Evolutionary conservation across 805 yeast species (phyloP).

Genomic region (Ogataea kodamae): DNA sequence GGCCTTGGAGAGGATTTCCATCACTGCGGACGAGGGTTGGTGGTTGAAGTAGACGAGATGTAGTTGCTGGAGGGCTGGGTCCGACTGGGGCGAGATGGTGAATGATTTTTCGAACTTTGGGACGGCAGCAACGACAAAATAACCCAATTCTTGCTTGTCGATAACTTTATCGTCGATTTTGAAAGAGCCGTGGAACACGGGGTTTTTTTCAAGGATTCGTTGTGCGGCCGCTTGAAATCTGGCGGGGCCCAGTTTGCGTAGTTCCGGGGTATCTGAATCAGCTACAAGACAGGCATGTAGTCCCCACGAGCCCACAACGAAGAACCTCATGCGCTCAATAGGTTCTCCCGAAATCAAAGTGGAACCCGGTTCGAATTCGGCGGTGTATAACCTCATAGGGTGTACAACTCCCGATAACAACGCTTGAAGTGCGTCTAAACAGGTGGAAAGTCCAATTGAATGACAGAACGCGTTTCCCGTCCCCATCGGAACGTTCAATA

Average conservation of each 20-base stretch:
- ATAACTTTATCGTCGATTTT: conserved; percentile 10
- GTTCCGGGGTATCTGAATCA: conserved; percentile 66
- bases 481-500: conserved; percentile 65
- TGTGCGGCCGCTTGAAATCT: conserved; percentile 71
- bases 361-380: conserved; percentile 39
- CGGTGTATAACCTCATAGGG: conserved; percentile 43
- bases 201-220: conserved; percentile 47
- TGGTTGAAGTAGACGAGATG: conserved; percentile 46
- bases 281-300: conserved; percentile 85
- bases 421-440: conserved; percentile 34
- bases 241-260: conserved; percentile 59
- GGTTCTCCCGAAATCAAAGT: conserved; percentile 1
- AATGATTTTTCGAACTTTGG: conserved; percentile 58
- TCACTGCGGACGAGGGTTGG: conserved; percentile 33
- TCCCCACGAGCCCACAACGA: conserved; percentile 79
- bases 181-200: conserved; percentile 45
- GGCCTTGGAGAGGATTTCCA: conserved; percentile 55
- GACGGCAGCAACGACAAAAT: conserved; percentile 56
- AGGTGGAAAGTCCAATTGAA: conserved; percentile 46
- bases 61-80: conserved; percentile 40
- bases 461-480: conserved; percentile 81
- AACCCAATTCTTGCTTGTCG: conserved; percentile 46
- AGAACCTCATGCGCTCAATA: conserved; percentile 29
- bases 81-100: conserved; percentile 58
- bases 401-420: conserved; percentile 29